Evolutionary conservation across 192 early-diverging fungal genomes (phyloP), one percentile per base, ranked within the genome.

Genomic region (Coemansia guatemalensis): DNA sequence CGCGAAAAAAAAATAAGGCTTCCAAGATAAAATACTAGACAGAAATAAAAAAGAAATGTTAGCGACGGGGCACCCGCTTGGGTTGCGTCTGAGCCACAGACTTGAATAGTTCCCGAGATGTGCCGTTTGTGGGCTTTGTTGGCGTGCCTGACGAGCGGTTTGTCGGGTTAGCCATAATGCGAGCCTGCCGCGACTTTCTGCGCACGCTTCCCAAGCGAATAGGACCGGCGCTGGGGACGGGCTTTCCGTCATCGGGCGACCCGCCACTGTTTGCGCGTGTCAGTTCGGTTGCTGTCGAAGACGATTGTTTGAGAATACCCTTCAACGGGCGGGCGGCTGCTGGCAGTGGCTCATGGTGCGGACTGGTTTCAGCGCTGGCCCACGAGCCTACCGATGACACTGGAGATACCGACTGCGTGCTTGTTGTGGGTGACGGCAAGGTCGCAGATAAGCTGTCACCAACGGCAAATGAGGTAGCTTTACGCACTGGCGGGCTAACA

Each of bases 341-440:
- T 0, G 78, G 73, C 56, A 67, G 53, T 5, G 78, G 78, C 64
- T 81, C 78, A 48, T 81, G 78, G 52, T 70, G 69, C 17, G 74
- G 73, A 14, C 66, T 75, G 29, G 60, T 63, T 53, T 58, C 63
- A 7, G 78, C 69, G 39, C 78, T 81, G 18, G 63, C 64, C 74
- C 70, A 71, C 8, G 78, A 81, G 5, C 66, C 72, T 7, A 69
- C 53, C 17, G 78, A 75, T 20, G 65, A 71, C 2, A 65, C 61
- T 1, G 72, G 73, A 35, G 78, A 80, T 1, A 56, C 24, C 39
- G 69, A 64, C 22, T 60, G 52, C 3, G 52, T 52, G 47, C 68
- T 81, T 5, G 53, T 60, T 11, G 61, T 58, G 2, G 73, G 73
- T 53, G 77, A 74, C n/a, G 69, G 71, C 39, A 74, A 53, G 23